These are phyloP conservation scores for Penicillium arizonense DNA, from an alignment of 495 filamentous ascomycete species.

Conservation along the genomic window DNA sequence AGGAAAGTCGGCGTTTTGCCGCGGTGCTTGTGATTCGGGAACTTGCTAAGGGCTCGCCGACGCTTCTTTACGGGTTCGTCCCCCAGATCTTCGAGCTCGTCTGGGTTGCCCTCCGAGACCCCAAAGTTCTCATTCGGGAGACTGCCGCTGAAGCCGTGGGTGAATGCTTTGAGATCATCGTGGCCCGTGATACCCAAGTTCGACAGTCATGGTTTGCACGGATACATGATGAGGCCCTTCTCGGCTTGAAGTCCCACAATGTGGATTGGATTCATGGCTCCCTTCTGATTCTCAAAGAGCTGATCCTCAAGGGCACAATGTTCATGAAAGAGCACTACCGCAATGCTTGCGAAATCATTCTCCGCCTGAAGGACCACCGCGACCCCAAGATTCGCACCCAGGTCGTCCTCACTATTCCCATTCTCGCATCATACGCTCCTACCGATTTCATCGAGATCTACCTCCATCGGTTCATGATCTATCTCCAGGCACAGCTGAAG, in stretches of 20 bases:
- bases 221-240: slow-evolving; percentile 78
- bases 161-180: slow-evolving; percentile 90
- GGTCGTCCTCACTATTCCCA: slow-evolving; percentile 84
- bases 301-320: slow-evolving; percentile 92
- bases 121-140: slow-evolving; percentile 84
- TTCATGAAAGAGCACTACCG: slow-evolving; percentile 92
- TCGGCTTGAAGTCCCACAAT: slow-evolving; percentile 73
- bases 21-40: slow-evolving; percentile 89
- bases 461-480: slow-evolving; percentile 94
- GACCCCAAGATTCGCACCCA: slow-evolving; percentile 84
- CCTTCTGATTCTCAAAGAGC: slow-evolving; percentile 83
- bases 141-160: slow-evolving; percentile 88
- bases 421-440: slow-evolving; percentile 89
- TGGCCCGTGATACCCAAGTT: slow-evolving; percentile 80
- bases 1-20: slow-evolving; percentile 87
- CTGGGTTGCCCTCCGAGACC: slow-evolving; percentile 90
- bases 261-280: slow-evolving; percentile 89
- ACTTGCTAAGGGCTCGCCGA: slow-evolving; percentile 85
- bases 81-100: slow-evolving; percentile 88
- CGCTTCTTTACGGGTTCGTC: slow-evolving; percentile 89
- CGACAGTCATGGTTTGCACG: slow-evolving; percentile 82
- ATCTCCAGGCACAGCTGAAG: slow-evolving; percentile 92
- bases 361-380: slow-evolving; percentile 85
- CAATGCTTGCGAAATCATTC: slow-evolving; percentile 87
- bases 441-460: slow-evolving; percentile 78